phyloP scores from a whole-genome alignment of 2,329 filamentous ascomycete genomes.

The Thelonectria olida region DNA sequence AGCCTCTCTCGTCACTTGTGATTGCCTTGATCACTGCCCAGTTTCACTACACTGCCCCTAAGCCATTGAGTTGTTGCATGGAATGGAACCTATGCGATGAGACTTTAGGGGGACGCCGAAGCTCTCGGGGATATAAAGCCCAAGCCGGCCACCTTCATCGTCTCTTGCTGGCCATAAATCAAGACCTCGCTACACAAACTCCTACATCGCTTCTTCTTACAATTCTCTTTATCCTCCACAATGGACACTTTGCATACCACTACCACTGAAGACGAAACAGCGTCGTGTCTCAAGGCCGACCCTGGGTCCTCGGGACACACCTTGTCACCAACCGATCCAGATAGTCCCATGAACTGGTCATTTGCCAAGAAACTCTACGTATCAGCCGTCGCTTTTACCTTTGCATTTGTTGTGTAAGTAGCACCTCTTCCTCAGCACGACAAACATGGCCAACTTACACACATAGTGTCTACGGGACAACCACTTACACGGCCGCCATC shows the following conservation, averaged over 20 bases:
- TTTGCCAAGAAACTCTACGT: constrained; percentile 11
- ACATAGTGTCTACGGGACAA: constrained; percentile 16
- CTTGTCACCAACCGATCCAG: constrained; percentile 3
- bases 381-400: constrained; percentile 5
- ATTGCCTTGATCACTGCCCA: background rate
- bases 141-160: background rate
- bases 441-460: background rate
- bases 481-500: constrained; percentile 13
- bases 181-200: background rate
- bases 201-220: background rate
- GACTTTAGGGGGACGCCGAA: background rate
- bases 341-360: constrained; percentile 14
- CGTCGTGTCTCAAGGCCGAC: background rate
- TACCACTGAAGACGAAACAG: background rate
- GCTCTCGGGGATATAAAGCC: background rate
- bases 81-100: background rate
- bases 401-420: constrained; percentile 13
- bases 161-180: background rate
- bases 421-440: background rate
- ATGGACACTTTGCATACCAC: background rate
- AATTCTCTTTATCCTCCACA: background rate
- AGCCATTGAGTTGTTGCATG: background rate
- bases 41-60: background rate
- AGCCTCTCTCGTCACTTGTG: background rate
- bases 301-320: background rate